A percentile compares a stretch with the other conserved stretches of the same genome.
Conservation (phyloP, 2,329 filamentous ascomycete genomes). For the Chalaropsis ovoidea region DNA sequence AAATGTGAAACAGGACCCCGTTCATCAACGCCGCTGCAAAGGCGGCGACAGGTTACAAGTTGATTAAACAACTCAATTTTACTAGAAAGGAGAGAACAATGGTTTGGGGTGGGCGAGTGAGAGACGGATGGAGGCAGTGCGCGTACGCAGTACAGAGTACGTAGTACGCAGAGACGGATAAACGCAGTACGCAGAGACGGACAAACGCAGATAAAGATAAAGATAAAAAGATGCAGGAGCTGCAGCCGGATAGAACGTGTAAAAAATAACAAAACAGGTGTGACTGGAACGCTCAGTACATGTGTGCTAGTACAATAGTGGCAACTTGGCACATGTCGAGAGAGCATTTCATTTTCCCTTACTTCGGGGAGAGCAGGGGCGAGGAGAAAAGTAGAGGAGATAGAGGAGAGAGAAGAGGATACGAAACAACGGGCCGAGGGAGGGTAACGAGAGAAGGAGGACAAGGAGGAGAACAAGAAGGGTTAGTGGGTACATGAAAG, state of each 20-base stretch:
- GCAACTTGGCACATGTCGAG: constrained; percentile 3
- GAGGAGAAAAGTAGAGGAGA: not conserved
- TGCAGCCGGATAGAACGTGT: no score
- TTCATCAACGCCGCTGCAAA: not conserved
- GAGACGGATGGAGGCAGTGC: not conserved
- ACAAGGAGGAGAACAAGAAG: no score
- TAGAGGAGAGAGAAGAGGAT: not conserved
- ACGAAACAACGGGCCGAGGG: not conserved
- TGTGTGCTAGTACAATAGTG: not conserved
- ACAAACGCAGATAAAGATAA: no score
- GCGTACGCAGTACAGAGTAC: no score
- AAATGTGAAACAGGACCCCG: not conserved
- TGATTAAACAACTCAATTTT: not conserved
- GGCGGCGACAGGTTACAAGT: not conserved
- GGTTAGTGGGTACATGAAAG: no score
- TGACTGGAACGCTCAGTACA: not conserved
- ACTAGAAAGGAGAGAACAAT: not conserved
- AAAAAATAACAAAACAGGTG: no score
- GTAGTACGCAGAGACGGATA: no score
- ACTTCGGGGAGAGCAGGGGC: not conserved
- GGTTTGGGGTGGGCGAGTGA: not conserved
- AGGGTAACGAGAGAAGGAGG: not conserved
- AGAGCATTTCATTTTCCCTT: not conserved
- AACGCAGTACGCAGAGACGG: no score
- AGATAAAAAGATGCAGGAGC: not conserved